Conservation (phyloP, 192 early-diverging fungal genomes). For the Powellomyces hirtus region DNA sequence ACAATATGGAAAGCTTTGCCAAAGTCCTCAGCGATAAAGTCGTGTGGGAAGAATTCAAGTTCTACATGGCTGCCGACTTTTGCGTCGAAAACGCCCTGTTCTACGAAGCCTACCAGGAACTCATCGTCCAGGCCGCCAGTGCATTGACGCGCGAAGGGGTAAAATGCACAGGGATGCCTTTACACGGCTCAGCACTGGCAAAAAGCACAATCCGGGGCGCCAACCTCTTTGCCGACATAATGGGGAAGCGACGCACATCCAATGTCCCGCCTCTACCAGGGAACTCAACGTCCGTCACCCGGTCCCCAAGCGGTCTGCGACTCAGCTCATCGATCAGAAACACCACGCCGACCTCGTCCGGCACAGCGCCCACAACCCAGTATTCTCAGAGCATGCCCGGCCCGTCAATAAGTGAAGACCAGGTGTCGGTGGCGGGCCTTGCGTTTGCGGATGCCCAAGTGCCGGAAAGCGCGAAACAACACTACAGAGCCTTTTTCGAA, state of each 20-base stretch:
- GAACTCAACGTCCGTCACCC: too few species aligned
- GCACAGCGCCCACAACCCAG: too few species aligned
- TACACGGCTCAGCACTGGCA: slow-evolving; percentile 18
- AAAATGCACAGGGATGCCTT: slow-evolving; percentile 4
- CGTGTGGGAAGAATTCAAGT: slow-evolving; percentile 25
- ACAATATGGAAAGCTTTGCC: slow-evolving; percentile 24
- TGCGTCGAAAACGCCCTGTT: slow-evolving; percentile 29
- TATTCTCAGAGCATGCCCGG: too few species aligned
- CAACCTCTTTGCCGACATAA: neutral
- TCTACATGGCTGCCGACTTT: slow-evolving; percentile 22
- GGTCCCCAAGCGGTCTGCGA: neutral
- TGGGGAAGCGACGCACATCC: neutral
- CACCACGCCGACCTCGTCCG: too few species aligned
- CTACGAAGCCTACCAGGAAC: slow-evolving; percentile 30
- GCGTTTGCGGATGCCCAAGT: slow-evolving; percentile 14
- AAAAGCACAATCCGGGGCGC: slow-evolving; percentile 1
- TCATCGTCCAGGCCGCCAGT: slow-evolving; percentile 13
- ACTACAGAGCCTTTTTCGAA: slow-evolving; percentile 24
- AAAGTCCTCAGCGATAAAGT: slow-evolving; percentile 13
- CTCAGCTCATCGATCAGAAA: neutral
- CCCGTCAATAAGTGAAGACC: too few species aligned
- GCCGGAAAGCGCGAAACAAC: slow-evolving; percentile 1
- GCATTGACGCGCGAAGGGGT: slow-evolving; percentile 7
- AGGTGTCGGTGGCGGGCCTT: too few species aligned
- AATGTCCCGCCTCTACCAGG: neutral